These are phyloP conservation scores for Geotrichum histeridarum DNA, from an alignment of 1,139 yeast genomes.

Conservation along the genomic window DNA sequence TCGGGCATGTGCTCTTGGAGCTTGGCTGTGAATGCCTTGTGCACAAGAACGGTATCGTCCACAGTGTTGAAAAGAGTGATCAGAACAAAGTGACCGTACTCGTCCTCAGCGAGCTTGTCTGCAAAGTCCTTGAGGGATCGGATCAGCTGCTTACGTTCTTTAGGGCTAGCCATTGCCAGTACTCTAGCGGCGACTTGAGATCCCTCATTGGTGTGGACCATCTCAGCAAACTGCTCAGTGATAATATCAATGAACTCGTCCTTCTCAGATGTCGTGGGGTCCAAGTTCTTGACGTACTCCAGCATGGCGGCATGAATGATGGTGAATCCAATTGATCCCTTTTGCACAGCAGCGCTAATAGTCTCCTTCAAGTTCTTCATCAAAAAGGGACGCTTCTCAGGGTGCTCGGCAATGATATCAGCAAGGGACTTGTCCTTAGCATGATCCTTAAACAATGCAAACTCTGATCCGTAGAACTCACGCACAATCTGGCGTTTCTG, in stretches of 20 bases:
- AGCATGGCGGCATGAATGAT: constrained; percentile 94
- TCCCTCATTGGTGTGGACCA: constrained; percentile 94
- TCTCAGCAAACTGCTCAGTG: constrained; percentile 85
- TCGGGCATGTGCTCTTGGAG: constrained; percentile 53
- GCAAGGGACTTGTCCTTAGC: constrained; percentile 59
- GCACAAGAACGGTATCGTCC: constrained; percentile 84
- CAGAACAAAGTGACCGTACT: constrained; percentile 77
- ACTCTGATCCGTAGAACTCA: constrained; percentile 97
- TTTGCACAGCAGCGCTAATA: constrained; percentile 84
- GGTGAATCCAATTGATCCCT: constrained; percentile 95
- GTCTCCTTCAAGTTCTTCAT: constrained; percentile 75
- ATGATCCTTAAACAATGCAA: constrained; percentile 79
- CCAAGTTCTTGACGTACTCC: constrained; percentile 71
- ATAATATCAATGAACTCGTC: constrained; percentile 79
- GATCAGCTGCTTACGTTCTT: constrained; percentile 79
- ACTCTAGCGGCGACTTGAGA: constrained; percentile 80
- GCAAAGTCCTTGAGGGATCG: constrained; percentile 71
- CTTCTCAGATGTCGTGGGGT: constrained; percentile 53
- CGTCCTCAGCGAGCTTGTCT: constrained; percentile 70
- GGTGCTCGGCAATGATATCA: constrained; percentile 61
- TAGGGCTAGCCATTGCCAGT: constrained; percentile 80
- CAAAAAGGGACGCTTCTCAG: constrained; percentile 79
- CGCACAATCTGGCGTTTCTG: constrained; percentile 88
- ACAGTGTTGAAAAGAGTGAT: constrained; percentile 78
- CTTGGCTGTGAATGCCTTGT: constrained; percentile 64